phyloP scores from a whole-genome alignment of 192 early-diverging fungal species.

The Linnemannia schmuckeri region DNA sequence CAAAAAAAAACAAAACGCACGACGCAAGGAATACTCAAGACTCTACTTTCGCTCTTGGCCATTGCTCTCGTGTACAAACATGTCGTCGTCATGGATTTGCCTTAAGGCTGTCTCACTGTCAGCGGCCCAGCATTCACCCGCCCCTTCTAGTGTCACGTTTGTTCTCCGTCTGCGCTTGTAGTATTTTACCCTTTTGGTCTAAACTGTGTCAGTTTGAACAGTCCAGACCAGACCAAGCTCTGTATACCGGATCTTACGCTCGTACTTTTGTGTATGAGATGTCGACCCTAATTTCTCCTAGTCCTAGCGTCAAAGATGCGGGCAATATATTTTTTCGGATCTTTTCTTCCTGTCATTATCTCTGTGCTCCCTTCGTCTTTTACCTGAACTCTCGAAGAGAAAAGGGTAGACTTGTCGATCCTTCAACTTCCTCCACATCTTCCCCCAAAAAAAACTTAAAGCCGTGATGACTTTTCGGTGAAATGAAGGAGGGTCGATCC shows the following conservation, averaged over 20 bases:
- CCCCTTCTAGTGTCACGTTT: neutral
- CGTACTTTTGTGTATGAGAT: neutral
- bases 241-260: neutral
- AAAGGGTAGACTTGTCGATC: neutral
- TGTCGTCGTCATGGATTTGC: neutral
- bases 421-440: neutral
- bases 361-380: neutral
- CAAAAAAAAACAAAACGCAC: neutral
- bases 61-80: neutral
- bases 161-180: neutral
- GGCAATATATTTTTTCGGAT: neutral
- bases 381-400: neutral
- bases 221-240: neutral
- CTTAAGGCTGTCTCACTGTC: neutral
- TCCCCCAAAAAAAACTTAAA: neutral
- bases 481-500: neutral
- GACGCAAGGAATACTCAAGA: neutral
- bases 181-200: neutral
- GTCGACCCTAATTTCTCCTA: neutral
- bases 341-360: neutral
- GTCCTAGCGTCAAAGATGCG: neutral
- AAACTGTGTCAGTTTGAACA: neutral
- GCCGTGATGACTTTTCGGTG: neutral
- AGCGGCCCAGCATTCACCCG: slow-evolving; percentile 2
- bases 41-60: neutral